These are phyloP conservation scores for Mucor irregularis DNA, from an alignment of 371 early-diverging fungal genomes.

Conservation along the genomic window DNA sequence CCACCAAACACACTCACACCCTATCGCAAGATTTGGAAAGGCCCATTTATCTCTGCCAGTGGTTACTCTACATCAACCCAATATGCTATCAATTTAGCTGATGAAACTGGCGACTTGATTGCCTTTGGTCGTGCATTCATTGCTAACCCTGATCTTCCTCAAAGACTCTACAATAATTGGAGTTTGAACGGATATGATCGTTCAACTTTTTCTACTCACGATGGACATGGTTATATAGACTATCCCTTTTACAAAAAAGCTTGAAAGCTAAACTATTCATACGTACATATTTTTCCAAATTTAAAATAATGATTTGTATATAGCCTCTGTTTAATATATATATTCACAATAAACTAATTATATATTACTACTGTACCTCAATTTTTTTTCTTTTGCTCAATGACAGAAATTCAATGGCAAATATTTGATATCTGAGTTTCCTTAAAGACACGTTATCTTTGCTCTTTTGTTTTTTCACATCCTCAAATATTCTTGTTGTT, in stretches of 20 bases:
- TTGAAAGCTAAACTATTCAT: too few relatives aligned
- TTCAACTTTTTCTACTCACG: slow-evolving; percentile 23
- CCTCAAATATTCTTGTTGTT: too few relatives aligned
- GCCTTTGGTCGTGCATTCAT: slow-evolving; percentile 39
- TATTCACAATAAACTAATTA: too few relatives aligned
- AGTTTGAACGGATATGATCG: slow-evolving; percentile 28
- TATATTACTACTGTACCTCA: too few relatives aligned
- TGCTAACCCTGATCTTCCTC: slow-evolving; percentile 39
- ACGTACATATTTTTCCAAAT: too few relatives aligned
- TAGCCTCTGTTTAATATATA: too few relatives aligned
- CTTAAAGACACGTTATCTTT: too few relatives aligned
- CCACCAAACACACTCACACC: slow-evolving; percentile 8
- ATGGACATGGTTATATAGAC: slow-evolving; percentile 26
- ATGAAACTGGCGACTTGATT: slow-evolving; percentile 24
- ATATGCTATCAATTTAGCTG: slow-evolving; percentile 21
- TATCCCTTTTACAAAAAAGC: slow-evolving; percentile 41
- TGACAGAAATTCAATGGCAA: too few relatives aligned
- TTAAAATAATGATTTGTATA: too few relatives aligned
- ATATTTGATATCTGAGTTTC: too few relatives aligned
- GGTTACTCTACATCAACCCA: slow-evolving; percentile 12
- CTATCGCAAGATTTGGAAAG: slow-evolving; percentile 32
- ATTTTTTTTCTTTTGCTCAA: too few relatives aligned
- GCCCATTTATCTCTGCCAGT: slow-evolving; percentile 28
- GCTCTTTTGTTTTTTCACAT: too few relatives aligned
- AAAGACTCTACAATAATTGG: slow-evolving; percentile 30